Evolutionary conservation across 345 rosid genomes (phyloP).

Genomic region (Odontarrhena argentea): DNA sequence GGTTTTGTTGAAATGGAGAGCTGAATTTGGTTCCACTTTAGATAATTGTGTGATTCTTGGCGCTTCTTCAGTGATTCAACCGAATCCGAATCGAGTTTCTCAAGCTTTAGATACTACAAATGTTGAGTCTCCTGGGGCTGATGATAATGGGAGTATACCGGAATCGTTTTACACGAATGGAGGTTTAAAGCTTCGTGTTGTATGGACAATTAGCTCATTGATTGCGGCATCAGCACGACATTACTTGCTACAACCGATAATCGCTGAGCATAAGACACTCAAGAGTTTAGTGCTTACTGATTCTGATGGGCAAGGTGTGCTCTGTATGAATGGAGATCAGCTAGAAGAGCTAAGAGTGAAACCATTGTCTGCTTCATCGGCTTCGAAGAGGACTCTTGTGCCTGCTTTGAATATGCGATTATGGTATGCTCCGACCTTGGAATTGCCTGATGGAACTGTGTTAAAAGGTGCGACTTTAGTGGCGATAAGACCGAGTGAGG

Average conservation of each 20-base stretch:
- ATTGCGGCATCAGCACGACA: conserved; percentile 97
- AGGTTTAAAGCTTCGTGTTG: conserved; percentile 86
- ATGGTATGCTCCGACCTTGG: conserved; percentile 90
- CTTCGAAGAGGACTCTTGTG: conserved; percentile 91
- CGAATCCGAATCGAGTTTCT: conserved; percentile 7
- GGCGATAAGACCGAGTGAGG: conserved; percentile 87
- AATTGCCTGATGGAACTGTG: conserved; percentile 80
- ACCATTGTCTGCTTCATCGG: conserved; percentile 89
- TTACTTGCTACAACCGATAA: conserved; percentile 84
- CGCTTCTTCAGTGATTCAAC: conserved; percentile 63
- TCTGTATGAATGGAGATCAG: conserved; percentile 89
- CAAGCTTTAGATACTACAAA: conserved; percentile 33
- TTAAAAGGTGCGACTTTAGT: conserved; percentile 90
- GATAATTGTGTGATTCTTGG: conserved; percentile 90
- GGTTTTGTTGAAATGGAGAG: conserved; percentile 85
- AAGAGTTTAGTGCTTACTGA: conserved; percentile 83
- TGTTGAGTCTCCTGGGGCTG: conserved; percentile 37
- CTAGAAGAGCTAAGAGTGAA: conserved; percentile 88
- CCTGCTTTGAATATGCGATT: conserved; percentile 93
- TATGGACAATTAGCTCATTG: conserved; percentile 94
- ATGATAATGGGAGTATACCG: conserved; percentile 89
- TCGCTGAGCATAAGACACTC: conserved; percentile 81
- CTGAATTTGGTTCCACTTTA: conserved; percentile 92
- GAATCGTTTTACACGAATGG: conserved; percentile 95
- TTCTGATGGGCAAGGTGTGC: conserved; percentile 87